These are phyloP conservation scores for Viridothelium virens DNA, from an alignment of 495 filamentous ascomycete genomes.

Conservation along the genomic window DNA sequence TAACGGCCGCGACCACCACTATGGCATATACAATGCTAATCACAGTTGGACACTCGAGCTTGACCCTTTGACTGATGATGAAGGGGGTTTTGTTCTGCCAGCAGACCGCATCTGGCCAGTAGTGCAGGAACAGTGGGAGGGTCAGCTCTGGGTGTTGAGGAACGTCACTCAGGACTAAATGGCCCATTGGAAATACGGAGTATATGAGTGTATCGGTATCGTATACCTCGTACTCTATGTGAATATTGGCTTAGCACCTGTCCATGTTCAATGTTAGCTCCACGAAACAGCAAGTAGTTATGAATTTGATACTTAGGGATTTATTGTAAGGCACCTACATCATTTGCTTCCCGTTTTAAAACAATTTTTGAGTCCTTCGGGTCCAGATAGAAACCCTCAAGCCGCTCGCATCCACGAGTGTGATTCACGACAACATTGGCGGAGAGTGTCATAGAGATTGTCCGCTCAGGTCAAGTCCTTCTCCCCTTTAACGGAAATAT, in stretches of 20 bases:
- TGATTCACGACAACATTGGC: no score
- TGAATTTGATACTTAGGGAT: neutral
- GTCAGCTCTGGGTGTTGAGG: constrained; percentile 17
- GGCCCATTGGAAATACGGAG: neutral
- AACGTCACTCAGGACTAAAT: neutral
- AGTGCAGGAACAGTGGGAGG: constrained; percentile 48
- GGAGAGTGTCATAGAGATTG: no score
- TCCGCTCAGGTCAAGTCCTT: no score
- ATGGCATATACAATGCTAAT: constrained; percentile 44
- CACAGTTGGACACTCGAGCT: constrained; percentile 42
- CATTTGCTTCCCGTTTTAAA: neutral
- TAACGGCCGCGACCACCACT: constrained; percentile 49
- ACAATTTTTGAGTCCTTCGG: neutral
- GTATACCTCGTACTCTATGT: neutral
- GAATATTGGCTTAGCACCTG: neutral
- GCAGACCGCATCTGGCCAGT: constrained; percentile 47
- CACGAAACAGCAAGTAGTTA: neutral
- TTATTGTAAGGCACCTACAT: neutral
- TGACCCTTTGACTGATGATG: constrained; percentile 49
- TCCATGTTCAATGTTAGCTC: neutral
- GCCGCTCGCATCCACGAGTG: no score
- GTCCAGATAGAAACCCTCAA: neutral
- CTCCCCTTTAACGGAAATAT: no score
- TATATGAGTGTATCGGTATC: neutral
- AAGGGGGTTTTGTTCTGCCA: constrained; percentile 53